Conservation (phyloP, 495 filamentous ascomycete species). For the Cenococcum geophilum region DNA sequence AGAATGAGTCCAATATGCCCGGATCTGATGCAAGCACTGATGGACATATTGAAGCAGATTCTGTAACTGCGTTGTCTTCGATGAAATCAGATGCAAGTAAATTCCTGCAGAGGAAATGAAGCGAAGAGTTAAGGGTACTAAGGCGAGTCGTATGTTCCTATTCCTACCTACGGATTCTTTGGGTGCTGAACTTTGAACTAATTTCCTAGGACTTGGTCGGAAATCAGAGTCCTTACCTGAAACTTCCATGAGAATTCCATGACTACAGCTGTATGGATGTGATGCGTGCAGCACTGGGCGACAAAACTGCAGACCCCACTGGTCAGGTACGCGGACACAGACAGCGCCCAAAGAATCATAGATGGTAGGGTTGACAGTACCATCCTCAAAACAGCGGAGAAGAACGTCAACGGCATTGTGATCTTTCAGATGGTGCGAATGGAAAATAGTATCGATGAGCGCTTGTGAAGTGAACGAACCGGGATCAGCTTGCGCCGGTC, state of each 20-base stretch:
- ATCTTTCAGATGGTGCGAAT: conserved; percentile 53
- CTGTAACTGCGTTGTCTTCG: conserved; percentile 79
- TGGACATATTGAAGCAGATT: conserved; percentile 77
- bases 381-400: conserved; percentile 68
- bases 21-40: conserved; percentile 68
- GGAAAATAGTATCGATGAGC: conserved; percentile 65
- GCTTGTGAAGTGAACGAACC: conserved; percentile 67
- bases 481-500: conserved; percentile 34
- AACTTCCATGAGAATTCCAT: conserved; percentile 56
- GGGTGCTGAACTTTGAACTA: not conserved
- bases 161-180: not conserved
- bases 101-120: conserved; percentile 74
- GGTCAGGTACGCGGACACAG: conserved; percentile 45
- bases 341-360: conserved; percentile 89
- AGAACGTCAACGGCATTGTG: conserved; percentile 74
- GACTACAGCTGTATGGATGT: conserved; percentile 67
- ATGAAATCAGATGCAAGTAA: conserved; percentile 74
- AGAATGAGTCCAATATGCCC: conserved; percentile 71
- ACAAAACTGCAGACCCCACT: conserved; percentile 11
- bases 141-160: conserved; percentile 31
- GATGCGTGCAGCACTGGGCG: conserved; percentile 53
- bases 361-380: conserved; percentile 73
- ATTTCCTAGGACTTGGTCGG: conserved; percentile 37
- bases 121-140: conserved; percentile 74
- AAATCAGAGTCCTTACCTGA: not conserved